Evolutionary conservation across 805 yeast species (phyloP).

Genomic region (Metschnikowia arizonensis): DNA sequence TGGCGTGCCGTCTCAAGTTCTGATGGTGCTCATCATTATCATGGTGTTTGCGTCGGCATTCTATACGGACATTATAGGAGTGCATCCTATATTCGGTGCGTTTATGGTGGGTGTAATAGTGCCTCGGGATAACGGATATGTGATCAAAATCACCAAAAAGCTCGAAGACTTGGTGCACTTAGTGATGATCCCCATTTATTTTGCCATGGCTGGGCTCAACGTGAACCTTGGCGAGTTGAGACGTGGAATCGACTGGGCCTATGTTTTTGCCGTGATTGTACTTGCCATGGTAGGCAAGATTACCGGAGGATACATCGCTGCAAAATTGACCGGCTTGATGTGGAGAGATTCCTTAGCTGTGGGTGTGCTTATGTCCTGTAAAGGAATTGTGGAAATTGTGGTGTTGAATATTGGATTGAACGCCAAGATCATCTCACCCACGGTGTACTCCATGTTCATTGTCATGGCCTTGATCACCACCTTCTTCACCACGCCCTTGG

Average conservation of each 20-base stretch:
- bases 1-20: slow-evolving; percentile 59
- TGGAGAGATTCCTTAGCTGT: slow-evolving; percentile 76
- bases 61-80: slow-evolving; percentile 80
- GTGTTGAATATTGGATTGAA: slow-evolving; percentile 70
- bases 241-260: slow-evolving; percentile 74
- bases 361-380: slow-evolving; percentile 82
- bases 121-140: slow-evolving; percentile 74
- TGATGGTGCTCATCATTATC: slow-evolving; percentile 52
- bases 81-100: slow-evolving; percentile 84
- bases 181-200: slow-evolving; percentile 70
- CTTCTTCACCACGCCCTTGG: slow-evolving; percentile 73
- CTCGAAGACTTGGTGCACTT: slow-evolving; percentile 75
- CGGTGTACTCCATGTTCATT: slow-evolving; percentile 74
- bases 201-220: slow-evolving; percentile 73
- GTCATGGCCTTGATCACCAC: slow-evolving; percentile 80
- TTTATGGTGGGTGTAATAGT: slow-evolving; percentile 71
- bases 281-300: slow-evolving; percentile 69
- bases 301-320: slow-evolving; percentile 61
- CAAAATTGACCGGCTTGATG: slow-evolving; percentile 55
- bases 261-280: slow-evolving; percentile 59
- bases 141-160: slow-evolving; percentile 63
- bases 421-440: slow-evolving; percentile 61
- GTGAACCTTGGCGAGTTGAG: slow-evolving; percentile 62
- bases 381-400: slow-evolving; percentile 82
- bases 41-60: slow-evolving; percentile 65